Conservation (phyloP, 257 asterid genomes). For the Gentiana straminea region DNA sequence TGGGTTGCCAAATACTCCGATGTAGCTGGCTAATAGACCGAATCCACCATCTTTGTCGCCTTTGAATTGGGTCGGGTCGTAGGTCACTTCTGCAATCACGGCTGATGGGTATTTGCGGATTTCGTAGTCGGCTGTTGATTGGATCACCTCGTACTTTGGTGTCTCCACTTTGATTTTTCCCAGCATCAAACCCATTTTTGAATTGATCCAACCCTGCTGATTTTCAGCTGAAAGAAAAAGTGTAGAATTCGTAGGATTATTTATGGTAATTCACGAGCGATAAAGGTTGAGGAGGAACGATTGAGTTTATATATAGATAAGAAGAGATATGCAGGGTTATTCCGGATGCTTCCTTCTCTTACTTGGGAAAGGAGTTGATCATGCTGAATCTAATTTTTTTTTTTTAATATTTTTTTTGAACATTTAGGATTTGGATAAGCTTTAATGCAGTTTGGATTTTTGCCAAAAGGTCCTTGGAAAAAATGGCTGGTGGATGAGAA, state of each 20-base stretch:
- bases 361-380: conserved; percentile 2
- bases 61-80: conserved; percentile 50
- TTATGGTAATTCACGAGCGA: background rate
- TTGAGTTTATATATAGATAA: background rate
- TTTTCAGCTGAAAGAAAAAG: background rate
- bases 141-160: conserved; percentile 42
- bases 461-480: too few species aligned
- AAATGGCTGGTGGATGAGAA: too few species aligned
- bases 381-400: background rate
- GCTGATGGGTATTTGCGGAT: conserved; percentile 61
- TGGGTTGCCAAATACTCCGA: conserved; percentile 74
- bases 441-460: too few species aligned
- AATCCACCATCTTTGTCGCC: conserved; percentile 83
- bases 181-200: conserved; percentile 53
- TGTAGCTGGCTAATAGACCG: conserved; percentile 53
- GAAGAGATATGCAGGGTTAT: background rate
- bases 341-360: background rate
- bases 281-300: background rate
- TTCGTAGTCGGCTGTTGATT: conserved; percentile 55
- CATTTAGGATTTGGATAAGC: too few species aligned
- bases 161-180: conserved; percentile 75
- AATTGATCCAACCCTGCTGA: background rate
- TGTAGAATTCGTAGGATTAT: background rate
- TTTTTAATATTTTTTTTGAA: too few species aligned
- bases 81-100: conserved; percentile 71